Base-by-base conservation (phyloP, 2,329 filamentous ascomycete genomes). In the Purpureocillium lavendulum region DNA sequence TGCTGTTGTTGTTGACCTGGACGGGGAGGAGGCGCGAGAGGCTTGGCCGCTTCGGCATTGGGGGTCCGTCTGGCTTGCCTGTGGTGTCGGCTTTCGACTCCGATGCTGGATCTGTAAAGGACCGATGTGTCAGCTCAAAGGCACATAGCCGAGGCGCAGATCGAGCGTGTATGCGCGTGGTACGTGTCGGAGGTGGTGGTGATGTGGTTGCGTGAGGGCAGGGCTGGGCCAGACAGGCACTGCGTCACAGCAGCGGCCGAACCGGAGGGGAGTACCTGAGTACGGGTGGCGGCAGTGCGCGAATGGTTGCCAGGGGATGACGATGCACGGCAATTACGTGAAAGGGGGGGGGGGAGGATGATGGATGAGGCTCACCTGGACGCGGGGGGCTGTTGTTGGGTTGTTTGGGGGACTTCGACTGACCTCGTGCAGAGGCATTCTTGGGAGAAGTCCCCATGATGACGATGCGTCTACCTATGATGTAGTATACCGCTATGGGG, bases 1-100 rank as follows among this genome's bases (percentile, higher is more conserved):
- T 44, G 46, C 30, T 47, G 47, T 45, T 65, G 59, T 45, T 65
- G 59, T 56, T 75, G 73, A 46, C 65, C 66, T 40, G 80, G 75
- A 62, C 81, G 80, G 43, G 82, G 82, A 40, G 83, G 82, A 50
- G 82, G 82, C 49, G 81, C 80, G 55, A 87, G 73, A 40, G 81
- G 77, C 64, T 77, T 78, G 54, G 77, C 67, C 40, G 65, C 60
- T 57, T 82, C 78, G 60, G 69, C 68, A 69, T 75, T 75, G 52
- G 70, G 59, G 64, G 52, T 43, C 56, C 54, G 53, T 81, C 74
- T 46, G 63, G 47, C 57, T 77, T 77, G 48, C 62, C 53, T 42
- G 59, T 48, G 31, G 55, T 54, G 50, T 71, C 70, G 56, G 56
- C 47, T 54, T 75, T 76, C 50, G 64, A 58, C 54, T 70, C 67